Percentiles rank a stretch among this genome's conserved stretches.
Evolutionary conservation across 139 green algal species (phyloP).

Genomic region (Chlorella sp.): DNA sequence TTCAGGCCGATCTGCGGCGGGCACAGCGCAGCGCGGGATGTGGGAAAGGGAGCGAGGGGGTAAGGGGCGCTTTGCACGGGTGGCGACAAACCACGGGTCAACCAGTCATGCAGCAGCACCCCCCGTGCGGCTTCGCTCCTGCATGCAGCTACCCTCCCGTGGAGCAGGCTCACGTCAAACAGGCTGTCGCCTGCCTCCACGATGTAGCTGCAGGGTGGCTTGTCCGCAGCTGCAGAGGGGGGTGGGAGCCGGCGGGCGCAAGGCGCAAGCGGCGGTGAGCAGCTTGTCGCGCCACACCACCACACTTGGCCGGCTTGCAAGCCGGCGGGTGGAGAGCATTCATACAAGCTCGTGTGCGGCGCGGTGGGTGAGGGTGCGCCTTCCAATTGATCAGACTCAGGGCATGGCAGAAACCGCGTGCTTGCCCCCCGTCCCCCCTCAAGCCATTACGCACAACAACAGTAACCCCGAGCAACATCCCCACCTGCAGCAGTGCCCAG

Average conservation of each 20-base stretch:
- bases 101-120: background rate
- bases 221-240: background rate
- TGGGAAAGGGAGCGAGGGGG: background rate
- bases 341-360: no score
- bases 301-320: background rate
- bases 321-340: background rate
- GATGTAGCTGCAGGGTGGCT: constrained; percentile 3
- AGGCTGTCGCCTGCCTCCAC: background rate
- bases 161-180: background rate
- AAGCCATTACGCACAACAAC: no score
- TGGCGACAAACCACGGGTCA: background rate
- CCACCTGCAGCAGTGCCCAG: background rate
- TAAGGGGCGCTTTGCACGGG: background rate
- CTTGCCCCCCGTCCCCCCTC: no score
- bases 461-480: background rate
- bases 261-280: background rate
- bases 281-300: background rate
- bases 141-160: no score
- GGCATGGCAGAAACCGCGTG: no score
- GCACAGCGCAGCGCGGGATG: background rate
- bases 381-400: no score
- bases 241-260: background rate
- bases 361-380: no score
- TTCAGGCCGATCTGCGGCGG: background rate
- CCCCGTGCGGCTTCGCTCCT: no score